phyloP scores from a whole-genome alignment of 148 eudicot genomes.

The Vaccinium myrtillus region DNA sequence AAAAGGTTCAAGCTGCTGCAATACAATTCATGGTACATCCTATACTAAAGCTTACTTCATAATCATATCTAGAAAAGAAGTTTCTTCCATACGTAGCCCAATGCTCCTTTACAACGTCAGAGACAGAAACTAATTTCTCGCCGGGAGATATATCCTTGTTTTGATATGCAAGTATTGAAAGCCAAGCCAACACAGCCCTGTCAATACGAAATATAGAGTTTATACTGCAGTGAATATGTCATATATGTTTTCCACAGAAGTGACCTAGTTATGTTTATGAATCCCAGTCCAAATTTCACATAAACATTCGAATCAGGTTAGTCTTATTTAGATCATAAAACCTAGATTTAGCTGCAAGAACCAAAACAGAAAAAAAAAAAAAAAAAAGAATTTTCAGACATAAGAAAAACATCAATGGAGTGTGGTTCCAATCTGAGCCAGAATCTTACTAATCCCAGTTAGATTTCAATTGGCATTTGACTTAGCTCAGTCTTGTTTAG shows the following conservation, averaged over 20 bases:
- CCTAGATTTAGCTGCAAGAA: not conserved
- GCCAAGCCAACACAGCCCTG: conserved; percentile 99
- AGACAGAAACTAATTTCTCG: conserved; percentile 73
- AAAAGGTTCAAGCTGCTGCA: conserved; percentile 5
- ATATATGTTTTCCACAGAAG: not conserved
- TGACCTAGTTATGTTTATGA: not conserved
- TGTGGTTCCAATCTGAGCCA: conserved; percentile 4
- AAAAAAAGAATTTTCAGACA: not conserved
- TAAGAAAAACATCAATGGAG: not conserved
- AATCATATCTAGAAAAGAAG: conserved; percentile 97
- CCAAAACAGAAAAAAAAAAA: not conserved
- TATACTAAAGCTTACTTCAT: conserved; percentile 61
- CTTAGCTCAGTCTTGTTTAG: not conserved
- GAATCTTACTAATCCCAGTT: not conserved
- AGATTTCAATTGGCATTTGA: not conserved
- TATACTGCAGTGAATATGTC: not conserved
- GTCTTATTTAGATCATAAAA: not conserved
- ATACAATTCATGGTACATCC: conserved; percentile 1
- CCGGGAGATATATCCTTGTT: conserved; percentile 74
- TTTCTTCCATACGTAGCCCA: conserved; percentile 98
- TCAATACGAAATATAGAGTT: conserved; percentile 9
- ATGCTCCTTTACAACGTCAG: conserved; percentile 89
- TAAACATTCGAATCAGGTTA: not conserved
- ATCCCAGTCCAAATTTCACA: not conserved
- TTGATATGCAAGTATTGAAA: conserved; percentile 78